Base-by-base conservation (phyloP, 345 rosid species). In the Turritis glabra region DNA sequence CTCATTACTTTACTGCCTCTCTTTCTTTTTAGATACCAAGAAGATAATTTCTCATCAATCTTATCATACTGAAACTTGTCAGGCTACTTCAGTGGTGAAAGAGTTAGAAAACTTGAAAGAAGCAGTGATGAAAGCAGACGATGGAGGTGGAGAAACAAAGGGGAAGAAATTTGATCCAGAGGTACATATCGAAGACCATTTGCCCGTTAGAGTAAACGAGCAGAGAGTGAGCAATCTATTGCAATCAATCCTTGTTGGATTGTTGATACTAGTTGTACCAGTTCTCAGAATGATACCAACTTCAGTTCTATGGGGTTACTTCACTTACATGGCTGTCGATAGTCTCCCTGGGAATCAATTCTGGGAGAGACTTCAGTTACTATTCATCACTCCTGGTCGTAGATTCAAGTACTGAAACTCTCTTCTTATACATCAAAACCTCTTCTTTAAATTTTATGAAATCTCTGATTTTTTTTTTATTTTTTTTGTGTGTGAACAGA, bases 251-350 rank as follows among this genome's bases (percentile, higher is more conserved):
- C 93, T 93, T 7, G 91, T 87, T 21, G 97, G 87, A 23, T 21
- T 82, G 48, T 75, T 88, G 59, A 70, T 84, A 55, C 77, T 81
- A 51, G 89, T 80, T n/a, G 55, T 86, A 21, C 97, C 97, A 12
- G 66, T 83, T 64, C 75, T 93, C 23, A 89, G 84, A 47, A 80
- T 47, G 85, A 84, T 90, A 69, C 93, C 97, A 8, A 87, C 93
- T 43, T 90, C 97, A 53, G 91, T 87, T 46, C 85, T 90, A 1
- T 90, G 98, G 98, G 96, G 97, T 48, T 91, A 91, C 80, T 91
- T 91, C 68, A 89, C 97, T 47, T 89, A 90, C 81, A 90, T 86
- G 96, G 98, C 95, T 67, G 84, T 92, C 53, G 96, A 92, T 64
- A 92, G 96, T 80, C 89, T 92, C 50, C 96, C 91, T 0, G 95